Evolutionary conservation across 1,284 basidiomycete genomes (phyloP).

Genomic region (Ustilago bromivora): DNA sequence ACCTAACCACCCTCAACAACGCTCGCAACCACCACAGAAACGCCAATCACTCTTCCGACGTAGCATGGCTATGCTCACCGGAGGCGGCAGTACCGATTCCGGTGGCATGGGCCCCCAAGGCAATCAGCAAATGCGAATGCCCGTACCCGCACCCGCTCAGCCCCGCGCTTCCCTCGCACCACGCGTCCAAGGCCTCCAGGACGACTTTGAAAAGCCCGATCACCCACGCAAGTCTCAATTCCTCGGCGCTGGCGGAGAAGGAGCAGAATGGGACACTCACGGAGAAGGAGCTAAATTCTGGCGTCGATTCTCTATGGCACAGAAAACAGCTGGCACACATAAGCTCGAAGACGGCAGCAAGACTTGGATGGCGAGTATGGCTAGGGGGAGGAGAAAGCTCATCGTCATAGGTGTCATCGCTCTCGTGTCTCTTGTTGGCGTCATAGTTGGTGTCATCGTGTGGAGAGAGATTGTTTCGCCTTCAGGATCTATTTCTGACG

Average conservation of each 20-base stretch:
- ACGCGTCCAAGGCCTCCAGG: constrained; percentile 50
- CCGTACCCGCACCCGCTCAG: constrained; percentile 9
- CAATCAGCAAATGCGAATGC: constrained; percentile 40
- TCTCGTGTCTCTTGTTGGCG: constrained; percentile 41
- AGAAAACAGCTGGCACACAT: constrained; percentile 44
- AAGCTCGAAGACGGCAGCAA: constrained; percentile 46
- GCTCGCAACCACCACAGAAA: constrained; percentile 22
- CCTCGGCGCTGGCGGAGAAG: constrained; percentile 57
- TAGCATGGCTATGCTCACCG: constrained; percentile 58
- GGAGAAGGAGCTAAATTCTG: constrained; percentile 64
- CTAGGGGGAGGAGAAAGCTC: constrained; percentile 39
- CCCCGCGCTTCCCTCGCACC: constrained; percentile 34
- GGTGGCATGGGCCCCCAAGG: constrained; percentile 12
- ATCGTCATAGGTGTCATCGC: constrained; percentile 49
- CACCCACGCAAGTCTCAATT: constrained; percentile 57
- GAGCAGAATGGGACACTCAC: constrained; percentile 62
- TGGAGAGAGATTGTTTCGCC: constrained; percentile 58
- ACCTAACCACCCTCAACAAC: constrained; percentile 11
- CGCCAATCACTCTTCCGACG: constrained; percentile 55
- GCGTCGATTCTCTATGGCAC: constrained; percentile 59
- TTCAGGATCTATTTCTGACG: constrained; percentile 25
- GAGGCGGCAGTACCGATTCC: constrained; percentile 10
- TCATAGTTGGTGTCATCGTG: constrained; percentile 58
- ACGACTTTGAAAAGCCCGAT: constrained; percentile 56
- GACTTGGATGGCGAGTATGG: constrained; percentile 41